Percentiles rank a stretch among this genome's conserved stretches.
Evolutionary conservation across 2,329 filamentous ascomycete genomes (phyloP).

Genomic region (Cucurbitaria berberidis): DNA sequence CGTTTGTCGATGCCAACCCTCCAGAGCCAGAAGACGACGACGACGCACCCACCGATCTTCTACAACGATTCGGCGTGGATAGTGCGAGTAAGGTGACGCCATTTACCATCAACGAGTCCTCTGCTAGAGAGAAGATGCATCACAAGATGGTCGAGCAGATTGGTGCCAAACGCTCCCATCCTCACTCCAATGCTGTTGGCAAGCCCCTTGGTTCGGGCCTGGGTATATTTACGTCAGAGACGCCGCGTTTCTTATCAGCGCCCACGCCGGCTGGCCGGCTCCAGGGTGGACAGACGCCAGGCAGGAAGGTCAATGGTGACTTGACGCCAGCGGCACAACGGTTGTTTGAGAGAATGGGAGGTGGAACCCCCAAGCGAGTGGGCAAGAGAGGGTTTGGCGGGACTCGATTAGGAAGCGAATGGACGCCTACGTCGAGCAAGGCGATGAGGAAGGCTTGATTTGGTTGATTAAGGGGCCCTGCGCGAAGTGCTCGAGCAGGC

Average conservation of each 20-base stretch:
- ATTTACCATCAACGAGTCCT: constrained; percentile 80
- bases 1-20: constrained; percentile 92
- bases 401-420: constrained; percentile 23
- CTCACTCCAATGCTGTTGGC: neutral
- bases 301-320: constrained; percentile 61
- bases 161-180: constrained; percentile 17
- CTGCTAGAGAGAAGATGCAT: constrained; percentile 78
- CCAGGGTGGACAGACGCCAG: constrained; percentile 50
- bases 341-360: constrained; percentile 50
- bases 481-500: constrained; percentile 37
- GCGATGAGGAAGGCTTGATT: constrained; percentile 26
- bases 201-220: constrained; percentile 26
- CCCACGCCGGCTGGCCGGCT: constrained; percentile 76
- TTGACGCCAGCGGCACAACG: constrained; percentile 74
- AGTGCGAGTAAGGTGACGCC: constrained; percentile 18
- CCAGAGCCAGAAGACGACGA: constrained; percentile 65
- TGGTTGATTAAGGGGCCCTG: constrained; percentile 8
- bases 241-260: constrained; percentile 72
- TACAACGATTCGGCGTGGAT: constrained; percentile 54
- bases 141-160: constrained; percentile 66
- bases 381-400: constrained; percentile 28
- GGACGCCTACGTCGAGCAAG: constrained; percentile 40
- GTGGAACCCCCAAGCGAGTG: constrained; percentile 31
- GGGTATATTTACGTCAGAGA: constrained; percentile 43
- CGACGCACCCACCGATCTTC: constrained; percentile 47